Percentiles rank a stretch among this genome's conserved stretches.
phyloP scores from a whole-genome alignment of 2,329 filamentous ascomycete species.

The Didymella segeticola region DNA sequence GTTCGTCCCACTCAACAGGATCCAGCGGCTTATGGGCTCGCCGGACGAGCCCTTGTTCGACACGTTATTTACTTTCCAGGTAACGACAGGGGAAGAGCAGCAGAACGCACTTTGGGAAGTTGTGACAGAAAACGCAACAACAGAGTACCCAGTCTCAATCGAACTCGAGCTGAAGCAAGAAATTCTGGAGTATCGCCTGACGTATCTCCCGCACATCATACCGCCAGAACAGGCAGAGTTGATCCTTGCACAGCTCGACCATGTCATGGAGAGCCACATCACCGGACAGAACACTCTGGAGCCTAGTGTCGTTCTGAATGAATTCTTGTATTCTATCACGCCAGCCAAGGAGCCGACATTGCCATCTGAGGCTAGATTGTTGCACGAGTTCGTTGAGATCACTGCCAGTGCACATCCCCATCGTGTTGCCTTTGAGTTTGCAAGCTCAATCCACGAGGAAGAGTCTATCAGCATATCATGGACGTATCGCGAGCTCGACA shows the following conservation, averaged over 20 bases:
- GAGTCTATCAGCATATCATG: conserved; percentile 62
- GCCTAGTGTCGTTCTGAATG: conserved; percentile 45
- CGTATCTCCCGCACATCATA: conserved; percentile 68
- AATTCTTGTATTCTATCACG: conserved; percentile 67
- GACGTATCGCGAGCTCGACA: conserved; percentile 77
- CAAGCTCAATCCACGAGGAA: conserved; percentile 60
- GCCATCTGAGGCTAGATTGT: conserved; percentile 62
- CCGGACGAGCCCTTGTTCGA: conserved; percentile 76
- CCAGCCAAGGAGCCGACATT: conserved; percentile 67
- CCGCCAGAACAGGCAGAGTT: conserved; percentile 71
- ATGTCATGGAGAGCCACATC: conserved; percentile 66
- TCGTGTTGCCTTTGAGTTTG: conserved; percentile 77
- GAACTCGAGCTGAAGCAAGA: conserved; percentile 70
- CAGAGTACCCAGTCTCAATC: conserved; percentile 81
- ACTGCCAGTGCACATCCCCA: conserved; percentile 64
- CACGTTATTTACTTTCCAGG: conserved; percentile 85
- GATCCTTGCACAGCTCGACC: conserved; percentile 75
- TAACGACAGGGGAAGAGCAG: conserved; percentile 47
- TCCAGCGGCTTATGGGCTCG: conserved; percentile 75
- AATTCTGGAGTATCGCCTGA: conserved; percentile 68
- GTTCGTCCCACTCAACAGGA: conserved; percentile 71
- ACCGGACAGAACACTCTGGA: conserved; percentile 52
- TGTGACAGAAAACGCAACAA: conserved; percentile 69
- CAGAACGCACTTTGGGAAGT: conserved; percentile 62
- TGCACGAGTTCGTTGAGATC: conserved; percentile 81